Conservation (phyloP, 371 early-diverging fungal species). For the Synchytrium microbalum region DNA sequence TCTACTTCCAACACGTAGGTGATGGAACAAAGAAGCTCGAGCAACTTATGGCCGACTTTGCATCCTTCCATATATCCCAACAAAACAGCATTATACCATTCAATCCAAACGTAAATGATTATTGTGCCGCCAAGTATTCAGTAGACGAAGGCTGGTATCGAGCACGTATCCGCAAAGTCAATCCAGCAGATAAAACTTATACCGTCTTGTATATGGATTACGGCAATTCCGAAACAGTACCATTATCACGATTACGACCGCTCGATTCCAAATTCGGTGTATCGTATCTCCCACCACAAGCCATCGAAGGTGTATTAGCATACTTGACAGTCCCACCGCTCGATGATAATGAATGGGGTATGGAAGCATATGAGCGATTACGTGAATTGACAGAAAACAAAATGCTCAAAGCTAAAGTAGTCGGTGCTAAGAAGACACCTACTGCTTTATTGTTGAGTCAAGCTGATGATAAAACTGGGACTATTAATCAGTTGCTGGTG, state of each 20-base stretch:
- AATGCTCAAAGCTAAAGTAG: conserved; percentile 68
- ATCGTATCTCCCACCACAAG: conserved; percentile 58
- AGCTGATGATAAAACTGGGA: conserved; percentile 54
- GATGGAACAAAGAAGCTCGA: conserved; percentile 65
- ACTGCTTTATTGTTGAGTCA: conserved; percentile 69
- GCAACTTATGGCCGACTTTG: conserved; percentile 71
- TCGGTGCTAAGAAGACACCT: conserved; percentile 32
- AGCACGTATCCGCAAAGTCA: conserved; percentile 65
- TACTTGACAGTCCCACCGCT: conserved; percentile 60
- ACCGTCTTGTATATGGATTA: conserved; percentile 84
- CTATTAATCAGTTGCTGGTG: conserved; percentile 64
- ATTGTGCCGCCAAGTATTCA: conserved; percentile 76
- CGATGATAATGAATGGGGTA: conserved; percentile 63
- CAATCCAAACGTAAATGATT: conserved; percentile 63
- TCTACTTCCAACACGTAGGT: conserved; percentile 73
- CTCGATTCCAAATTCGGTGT: conserved; percentile 23
- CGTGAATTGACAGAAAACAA: conserved; percentile 57
- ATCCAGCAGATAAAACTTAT: conserved; percentile 51
- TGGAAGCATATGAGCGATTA: conserved; percentile 62
- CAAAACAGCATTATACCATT: conserved; percentile 21
- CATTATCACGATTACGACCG: conserved; percentile 29
- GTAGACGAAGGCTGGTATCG: conserved; percentile 84
- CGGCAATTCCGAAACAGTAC: conserved; percentile 62
- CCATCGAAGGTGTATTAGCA: conserved; percentile 75
- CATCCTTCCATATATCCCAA: conserved; percentile 47